Base-by-base conservation (phyloP, 1,284 basidiomycete species). In the Apiotrichum gracile region DNA sequence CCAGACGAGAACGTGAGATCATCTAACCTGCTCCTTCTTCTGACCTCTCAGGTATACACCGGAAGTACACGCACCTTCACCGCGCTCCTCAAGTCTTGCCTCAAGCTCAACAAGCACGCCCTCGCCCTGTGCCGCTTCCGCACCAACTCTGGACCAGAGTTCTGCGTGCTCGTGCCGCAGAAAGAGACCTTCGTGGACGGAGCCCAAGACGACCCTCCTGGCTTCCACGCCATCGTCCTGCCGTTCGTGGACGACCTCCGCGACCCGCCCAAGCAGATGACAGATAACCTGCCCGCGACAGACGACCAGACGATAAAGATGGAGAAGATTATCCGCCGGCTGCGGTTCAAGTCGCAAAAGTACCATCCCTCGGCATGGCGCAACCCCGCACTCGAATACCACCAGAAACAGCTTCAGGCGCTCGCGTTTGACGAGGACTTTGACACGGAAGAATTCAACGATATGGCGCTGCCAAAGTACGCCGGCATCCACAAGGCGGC, bases 211-310 rank as follows among this genome's bases (percentile, higher is more conserved):
- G 84, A 87, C 48, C 90, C 94, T 21, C 84, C 89, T 1, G 96
- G 96, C 1, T 89, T 98, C 70, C 90, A 97, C 74, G 78, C 97
- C 48, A 87, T 97, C 55, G 85, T 86, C 12, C 74, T 97, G 24
- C 93, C 94, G 0, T 99, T 88, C 67, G 87, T 88, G 8, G 94
- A 99, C 68, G 96, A 98, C 66, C 86, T 98, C 46, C 84, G 94
- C 43, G 79, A 82, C 29, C 85, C 85, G 8, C 86, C 88, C 7
- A 73, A 64, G 47, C 70, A 65, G 22, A 62, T 74, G 22, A 69
- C 60, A 16, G 60, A 70, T 31, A 68, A 42, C 69, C 83, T 47
- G 66, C 1, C 50, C 85, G 91, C 90, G 5, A 81, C 81, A 12
- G 81, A 86, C 27, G 79, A 84, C 16, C 78, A 88, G 55, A 82